These are phyloP conservation scores for Catenaria anguillulae DNA, from an alignment of 371 early-diverging fungal species.

Conservation along the genomic window DNA sequence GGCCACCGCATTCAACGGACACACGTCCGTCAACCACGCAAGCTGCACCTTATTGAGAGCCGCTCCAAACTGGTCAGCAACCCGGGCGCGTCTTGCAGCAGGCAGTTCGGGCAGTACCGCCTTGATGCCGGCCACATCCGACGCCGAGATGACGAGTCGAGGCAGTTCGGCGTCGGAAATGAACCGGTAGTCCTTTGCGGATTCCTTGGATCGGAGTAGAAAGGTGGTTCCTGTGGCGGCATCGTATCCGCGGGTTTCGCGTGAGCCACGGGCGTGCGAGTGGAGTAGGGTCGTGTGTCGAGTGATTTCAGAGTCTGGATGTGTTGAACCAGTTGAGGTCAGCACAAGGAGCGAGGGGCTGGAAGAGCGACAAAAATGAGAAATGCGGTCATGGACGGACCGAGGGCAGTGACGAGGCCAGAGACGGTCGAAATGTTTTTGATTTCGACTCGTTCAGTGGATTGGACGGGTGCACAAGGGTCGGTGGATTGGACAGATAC, in stretches of 20 bases:
- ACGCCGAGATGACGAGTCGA: slow-evolving; percentile 13
- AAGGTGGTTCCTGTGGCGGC: slow-evolving; percentile 43
- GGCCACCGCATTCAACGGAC: slow-evolving; percentile 14
- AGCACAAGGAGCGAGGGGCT: too few species aligned
- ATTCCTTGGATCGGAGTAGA: slow-evolving; percentile 59
- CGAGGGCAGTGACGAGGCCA: slow-evolving; percentile 50
- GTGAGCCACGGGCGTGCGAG: slow-evolving; percentile 28
- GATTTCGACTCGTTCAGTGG: slow-evolving; percentile 50
- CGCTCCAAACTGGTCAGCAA: not conserved
- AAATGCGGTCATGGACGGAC: too few species aligned
- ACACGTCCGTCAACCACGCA: slow-evolving; percentile 8
- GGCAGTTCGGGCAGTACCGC: slow-evolving; percentile 15
- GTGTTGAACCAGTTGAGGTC: too few species aligned
- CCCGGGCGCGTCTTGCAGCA: not conserved
- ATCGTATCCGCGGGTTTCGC: slow-evolving; percentile 72
- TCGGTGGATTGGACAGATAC: slow-evolving; percentile 50
- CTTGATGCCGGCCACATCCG: slow-evolving; percentile 16
- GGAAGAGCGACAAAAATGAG: too few species aligned
- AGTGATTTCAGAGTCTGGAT: slow-evolving; percentile 53
- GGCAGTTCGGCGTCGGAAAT: slow-evolving; percentile 90
- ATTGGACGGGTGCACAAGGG: not conserved
- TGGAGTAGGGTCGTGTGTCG: slow-evolving; percentile 52
- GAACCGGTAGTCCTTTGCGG: slow-evolving; percentile 71
- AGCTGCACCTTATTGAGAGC: not conserved
- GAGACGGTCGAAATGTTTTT: slow-evolving; percentile 77